A percentile compares a stretch with the other conserved stretches of the same genome.
These are phyloP conservation scores for Diaporthe batatas DNA, from an alignment of 2,329 filamentous ascomycete genomes.

Conservation along the genomic window DNA sequence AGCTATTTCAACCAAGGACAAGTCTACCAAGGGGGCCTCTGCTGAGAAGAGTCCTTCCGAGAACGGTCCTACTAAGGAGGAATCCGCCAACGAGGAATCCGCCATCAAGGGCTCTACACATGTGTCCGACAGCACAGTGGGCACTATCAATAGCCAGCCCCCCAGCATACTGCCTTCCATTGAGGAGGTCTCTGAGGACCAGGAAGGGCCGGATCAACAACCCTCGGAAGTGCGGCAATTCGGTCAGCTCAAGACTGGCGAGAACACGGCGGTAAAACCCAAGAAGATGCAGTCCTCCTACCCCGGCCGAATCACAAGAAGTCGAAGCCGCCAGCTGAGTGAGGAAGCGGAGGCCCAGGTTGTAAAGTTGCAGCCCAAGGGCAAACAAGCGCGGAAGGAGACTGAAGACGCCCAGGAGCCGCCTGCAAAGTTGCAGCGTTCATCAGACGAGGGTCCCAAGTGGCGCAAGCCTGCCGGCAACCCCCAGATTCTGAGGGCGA, in stretches of 20 bases:
- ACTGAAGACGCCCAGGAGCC: background rate
- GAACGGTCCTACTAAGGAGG: no score
- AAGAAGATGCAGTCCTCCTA: background rate
- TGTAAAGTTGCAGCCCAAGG: conserved; percentile 26
- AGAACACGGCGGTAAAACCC: background rate
- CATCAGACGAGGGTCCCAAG: background rate
- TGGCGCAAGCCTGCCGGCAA: conserved; percentile 15
- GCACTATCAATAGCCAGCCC: background rate
- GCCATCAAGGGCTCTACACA: background rate
- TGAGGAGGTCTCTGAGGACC: background rate
- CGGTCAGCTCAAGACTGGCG: background rate
- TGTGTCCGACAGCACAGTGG: background rate
- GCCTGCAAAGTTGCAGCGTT: conserved; percentile 35
- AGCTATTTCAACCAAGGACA: no score
- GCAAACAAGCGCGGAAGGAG: conserved; percentile 30
- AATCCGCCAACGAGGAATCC: no score
- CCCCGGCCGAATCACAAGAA: conserved; percentile 1
- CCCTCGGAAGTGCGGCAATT: background rate
- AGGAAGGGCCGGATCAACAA: background rate
- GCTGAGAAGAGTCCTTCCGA: no score
- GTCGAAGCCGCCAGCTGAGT: background rate
- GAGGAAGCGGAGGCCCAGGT: conserved; percentile 14
- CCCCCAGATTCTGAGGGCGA: background rate
- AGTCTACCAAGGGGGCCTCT: no score
- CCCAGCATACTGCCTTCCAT: conserved; percentile 15